Evolutionary conservation across 1,284 basidiomycete species (phyloP).

Genomic region (Xerocomus minutiporus): DNA sequence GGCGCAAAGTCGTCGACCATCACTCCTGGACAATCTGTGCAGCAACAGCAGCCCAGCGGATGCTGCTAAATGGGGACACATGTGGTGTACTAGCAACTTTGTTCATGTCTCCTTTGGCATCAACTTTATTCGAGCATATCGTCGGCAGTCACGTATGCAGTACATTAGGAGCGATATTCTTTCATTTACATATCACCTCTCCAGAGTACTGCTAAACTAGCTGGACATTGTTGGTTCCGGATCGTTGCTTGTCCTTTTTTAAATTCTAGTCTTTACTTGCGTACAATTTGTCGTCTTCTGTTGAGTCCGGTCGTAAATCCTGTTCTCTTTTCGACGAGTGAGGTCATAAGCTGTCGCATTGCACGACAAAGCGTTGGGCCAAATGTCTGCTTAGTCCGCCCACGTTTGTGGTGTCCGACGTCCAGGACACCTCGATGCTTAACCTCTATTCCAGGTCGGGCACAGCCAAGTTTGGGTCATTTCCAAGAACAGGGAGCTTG

Average conservation of each 20-base stretch:
- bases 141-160: slow-evolving; percentile 23
- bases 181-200: slow-evolving; percentile 32
- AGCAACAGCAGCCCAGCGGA: slow-evolving; percentile 48
- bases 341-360: too few species aligned
- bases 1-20: slow-evolving; percentile 61
- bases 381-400: too few species aligned
- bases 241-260: slow-evolving; percentile 29
- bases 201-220: slow-evolving; percentile 24
- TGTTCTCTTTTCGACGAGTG: too few species aligned
- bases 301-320: neutral
- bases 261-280: slow-evolving; percentile 22
- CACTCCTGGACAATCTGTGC: slow-evolving; percentile 52
- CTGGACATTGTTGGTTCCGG: slow-evolving; percentile 24
- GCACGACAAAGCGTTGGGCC: too few species aligned
- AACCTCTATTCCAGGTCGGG: too few species aligned
- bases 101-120: slow-evolving; percentile 14
- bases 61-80: slow-evolving; percentile 45
- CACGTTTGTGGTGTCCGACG: too few species aligned
- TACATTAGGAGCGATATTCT: slow-evolving; percentile 33
- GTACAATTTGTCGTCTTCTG: neutral
- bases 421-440: too few species aligned
- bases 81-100: slow-evolving; percentile 16
- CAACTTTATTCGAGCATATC: slow-evolving; percentile 23
- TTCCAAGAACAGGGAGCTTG: too few species aligned
- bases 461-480: too few species aligned